Percentiles rank a stretch among this genome's conserved stretches.
Conservation (phyloP, 2,329 filamentous ascomycete genomes). For the Myriosclerotinia duriaeana region DNA sequence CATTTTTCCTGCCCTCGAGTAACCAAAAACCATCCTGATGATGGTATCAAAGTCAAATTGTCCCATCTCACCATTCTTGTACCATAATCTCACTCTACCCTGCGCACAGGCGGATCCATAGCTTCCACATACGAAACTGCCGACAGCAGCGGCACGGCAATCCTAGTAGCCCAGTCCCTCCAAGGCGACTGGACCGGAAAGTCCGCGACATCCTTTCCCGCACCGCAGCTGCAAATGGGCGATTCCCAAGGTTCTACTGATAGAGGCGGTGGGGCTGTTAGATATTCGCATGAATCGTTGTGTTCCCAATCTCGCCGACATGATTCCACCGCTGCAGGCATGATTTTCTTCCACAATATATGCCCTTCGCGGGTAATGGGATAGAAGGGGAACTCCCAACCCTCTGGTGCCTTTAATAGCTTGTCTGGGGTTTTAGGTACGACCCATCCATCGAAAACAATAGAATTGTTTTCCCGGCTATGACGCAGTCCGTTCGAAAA, state of each 20-base stretch:
- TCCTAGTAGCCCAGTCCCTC: background rate
- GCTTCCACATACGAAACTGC: constrained; percentile 1
- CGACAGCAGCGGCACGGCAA: constrained; percentile 11
- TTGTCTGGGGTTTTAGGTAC: background rate
- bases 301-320: constrained; percentile 3
- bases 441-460: background rate
- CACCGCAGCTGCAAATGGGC: background rate
- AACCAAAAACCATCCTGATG: too few relatives aligned
- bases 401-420: background rate
- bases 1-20: too few relatives aligned
- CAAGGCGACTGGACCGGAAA: background rate
- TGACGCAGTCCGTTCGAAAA: constrained; percentile 1
- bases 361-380: background rate
- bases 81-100: too few relatives aligned
- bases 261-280: background rate
- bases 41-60: too few relatives aligned
- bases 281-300: background rate
- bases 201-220: constrained; percentile 6
- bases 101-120: background rate
- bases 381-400: too few relatives aligned
- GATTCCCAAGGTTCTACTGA: background rate
- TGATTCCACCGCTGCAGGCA: constrained; percentile 7
- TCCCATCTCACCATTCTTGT: too few relatives aligned
- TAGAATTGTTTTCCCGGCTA: constrained; percentile 2
- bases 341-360: constrained; percentile 6